Base-by-base conservation (phyloP, 371 early-diverging fungal species). In the Lichtheimia corymbifera region DNA sequence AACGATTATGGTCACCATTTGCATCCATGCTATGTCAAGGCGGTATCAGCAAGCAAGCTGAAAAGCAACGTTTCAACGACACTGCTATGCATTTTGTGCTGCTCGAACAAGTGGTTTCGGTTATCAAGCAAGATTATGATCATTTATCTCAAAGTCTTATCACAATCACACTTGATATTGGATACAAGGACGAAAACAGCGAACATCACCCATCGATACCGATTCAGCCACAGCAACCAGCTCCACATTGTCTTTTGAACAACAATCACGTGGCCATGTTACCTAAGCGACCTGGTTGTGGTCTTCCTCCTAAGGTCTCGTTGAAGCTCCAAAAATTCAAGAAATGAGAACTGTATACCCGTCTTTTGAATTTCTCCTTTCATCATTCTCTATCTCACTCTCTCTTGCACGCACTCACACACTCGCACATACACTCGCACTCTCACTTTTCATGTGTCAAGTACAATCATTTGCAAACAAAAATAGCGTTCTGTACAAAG, bases 1-100 rank as follows among this genome's bases (percentile, higher is more conserved):
- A 85, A 47, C 83, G 86, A n/a, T 67, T 90, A 18, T 90, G 90
- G 90, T 83, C 82, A 27, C 90, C 90, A 0, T 58, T 90, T 13
- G 77, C 88, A 0, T 79, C 78, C 9, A 89, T 89, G 90, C 69
- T 89, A 12, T 75, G 83, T 59, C 49, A 44, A 70, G 18, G 41
- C 44, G 15, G 53, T 50, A 5, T 61, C 15, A n/a, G 30, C 20
- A 61, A 53, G 47, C 53, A 61, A 7, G 27, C 27, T 61, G 61
- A 61, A 40, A 86, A 82, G 61, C 79, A 73, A 58, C 75, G 74
- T 45, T 90, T 90, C 65, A 58, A 86, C 28, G 71, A 76, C 18
- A 76, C 79, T 17, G 75, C 75, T 5, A 67, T 90, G 45, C 85
- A 83, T 50, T 90, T 90, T 73, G 75, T 90, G 18, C 81, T 79